These are phyloP conservation scores for Calonectria montana DNA, from an alignment of 2,329 filamentous ascomycete species.

Conservation along the genomic window DNA sequence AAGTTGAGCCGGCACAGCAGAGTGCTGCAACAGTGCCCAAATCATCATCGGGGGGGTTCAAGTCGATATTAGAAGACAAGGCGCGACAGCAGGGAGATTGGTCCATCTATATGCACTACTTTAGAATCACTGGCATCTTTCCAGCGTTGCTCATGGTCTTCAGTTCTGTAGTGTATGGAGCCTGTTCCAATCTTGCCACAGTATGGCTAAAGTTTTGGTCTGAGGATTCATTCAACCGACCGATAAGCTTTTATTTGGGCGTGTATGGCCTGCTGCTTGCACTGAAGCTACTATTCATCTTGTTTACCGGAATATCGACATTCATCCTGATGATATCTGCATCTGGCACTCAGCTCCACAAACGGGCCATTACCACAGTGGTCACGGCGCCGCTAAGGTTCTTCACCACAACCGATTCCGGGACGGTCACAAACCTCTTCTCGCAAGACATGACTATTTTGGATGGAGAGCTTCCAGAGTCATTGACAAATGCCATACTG, in stretches of 20 bases:
- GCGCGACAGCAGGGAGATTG: slow-evolving; percentile 46
- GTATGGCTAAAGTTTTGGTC: slow-evolving; percentile 58
- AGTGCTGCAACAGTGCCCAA: neutral
- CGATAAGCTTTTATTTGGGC: slow-evolving; percentile 45
- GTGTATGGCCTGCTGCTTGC: slow-evolving; percentile 43
- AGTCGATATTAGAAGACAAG: slow-evolving; percentile 30
- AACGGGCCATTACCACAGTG: slow-evolving; percentile 46
- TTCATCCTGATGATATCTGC: slow-evolving; percentile 43
- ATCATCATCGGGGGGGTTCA: neutral
- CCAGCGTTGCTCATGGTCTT: slow-evolving; percentile 35
- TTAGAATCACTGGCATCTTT: slow-evolving; percentile 38
- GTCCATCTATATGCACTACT: slow-evolving; percentile 51
- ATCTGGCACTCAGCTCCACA: slow-evolving; percentile 49
- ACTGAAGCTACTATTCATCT: slow-evolving; percentile 33
- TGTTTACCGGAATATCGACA: slow-evolving; percentile 17
- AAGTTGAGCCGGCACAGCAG: neutral
- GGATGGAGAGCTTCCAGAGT: slow-evolving; percentile 51
- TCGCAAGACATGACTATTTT: slow-evolving; percentile 58
- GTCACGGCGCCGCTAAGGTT: slow-evolving; percentile 54
- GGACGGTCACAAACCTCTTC: slow-evolving; percentile 56
- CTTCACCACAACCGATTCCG: slow-evolving; percentile 55
- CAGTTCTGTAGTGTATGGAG: slow-evolving; percentile 37
- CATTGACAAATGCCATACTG: slow-evolving; percentile 46
- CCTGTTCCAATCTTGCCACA: slow-evolving; percentile 43
- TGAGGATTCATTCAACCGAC: slow-evolving; percentile 40